Evolutionary conservation across 768 basidiomycete species (phyloP).

Genomic region (Rhizopogon vinicolor): DNA sequence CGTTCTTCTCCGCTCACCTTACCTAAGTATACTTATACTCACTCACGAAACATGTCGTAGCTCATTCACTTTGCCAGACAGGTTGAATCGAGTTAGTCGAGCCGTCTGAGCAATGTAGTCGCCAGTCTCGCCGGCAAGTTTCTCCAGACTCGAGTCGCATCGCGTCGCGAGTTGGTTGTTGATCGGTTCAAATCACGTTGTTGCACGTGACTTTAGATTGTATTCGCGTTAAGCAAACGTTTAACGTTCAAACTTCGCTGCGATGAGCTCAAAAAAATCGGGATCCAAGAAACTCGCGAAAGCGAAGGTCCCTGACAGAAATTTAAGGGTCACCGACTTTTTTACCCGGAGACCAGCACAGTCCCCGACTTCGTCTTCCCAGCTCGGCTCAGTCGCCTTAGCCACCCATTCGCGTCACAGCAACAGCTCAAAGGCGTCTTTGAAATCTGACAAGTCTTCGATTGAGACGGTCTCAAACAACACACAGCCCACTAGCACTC

Average conservation of each 20-base stretch:
- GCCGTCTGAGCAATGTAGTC: no score
- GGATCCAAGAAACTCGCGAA: constrained; percentile 4
- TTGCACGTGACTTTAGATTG: no score
- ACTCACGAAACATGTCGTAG: no score
- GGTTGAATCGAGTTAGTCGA: no score
- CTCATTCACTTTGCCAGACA: no score
- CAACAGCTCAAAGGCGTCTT: not conserved
- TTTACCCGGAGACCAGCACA: constrained; percentile 30
- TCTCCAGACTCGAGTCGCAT: no score
- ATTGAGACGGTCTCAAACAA: not conserved
- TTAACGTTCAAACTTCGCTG: not conserved
- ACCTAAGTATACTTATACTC: no score
- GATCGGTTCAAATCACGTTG: no score
- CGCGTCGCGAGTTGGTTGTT: no score
- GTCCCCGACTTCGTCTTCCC: constrained; percentile 7
- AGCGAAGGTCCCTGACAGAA: constrained; percentile 15
- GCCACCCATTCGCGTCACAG: constrained; percentile 11
- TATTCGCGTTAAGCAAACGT: not conserved
- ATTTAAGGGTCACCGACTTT: constrained; percentile 37
- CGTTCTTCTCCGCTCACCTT: no score
- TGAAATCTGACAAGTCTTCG: not conserved
- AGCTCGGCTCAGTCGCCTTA: not conserved
- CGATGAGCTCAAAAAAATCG: constrained; percentile 13
- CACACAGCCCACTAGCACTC: constrained; percentile 12
- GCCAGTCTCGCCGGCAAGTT: no score